phyloP scores from a whole-genome alignment of 495 filamentous ascomycete genomes.

The Penicillium antarcticum region DNA sequence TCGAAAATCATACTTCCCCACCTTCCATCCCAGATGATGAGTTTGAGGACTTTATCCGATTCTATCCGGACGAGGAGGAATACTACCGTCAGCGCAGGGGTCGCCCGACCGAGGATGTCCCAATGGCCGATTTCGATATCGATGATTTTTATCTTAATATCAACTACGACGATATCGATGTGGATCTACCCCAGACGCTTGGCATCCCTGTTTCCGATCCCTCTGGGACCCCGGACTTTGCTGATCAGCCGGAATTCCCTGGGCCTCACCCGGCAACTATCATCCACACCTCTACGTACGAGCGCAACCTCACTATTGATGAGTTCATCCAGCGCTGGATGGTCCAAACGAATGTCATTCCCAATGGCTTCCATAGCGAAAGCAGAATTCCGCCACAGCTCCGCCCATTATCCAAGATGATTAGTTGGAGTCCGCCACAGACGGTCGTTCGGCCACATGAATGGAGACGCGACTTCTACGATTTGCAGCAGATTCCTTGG shows the following conservation, averaged over 20 bases:
- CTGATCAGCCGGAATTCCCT: conserved; percentile 7
- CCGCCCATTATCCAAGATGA: conserved; percentile 27
- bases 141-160: conserved; percentile 34
- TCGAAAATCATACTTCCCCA: conserved; percentile 11
- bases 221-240: background rate
- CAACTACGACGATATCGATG: conserved; percentile 18
- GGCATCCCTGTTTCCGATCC: conserved; percentile 1
- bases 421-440: conserved; percentile 37
- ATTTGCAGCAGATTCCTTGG: conserved; percentile 80
- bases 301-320: conserved; percentile 42
- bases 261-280: conserved; percentile 28
- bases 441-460: conserved; percentile 36
- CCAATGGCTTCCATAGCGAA: conserved; percentile 17
- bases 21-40: conserved; percentile 23
- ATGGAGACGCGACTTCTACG: conserved; percentile 58
- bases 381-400: conserved; percentile 18
- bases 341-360: conserved; percentile 19
- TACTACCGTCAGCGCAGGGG: conserved; percentile 16
- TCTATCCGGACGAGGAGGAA: conserved; percentile 33
- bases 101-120: conserved; percentile 2
- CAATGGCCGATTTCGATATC: conserved; percentile 26
- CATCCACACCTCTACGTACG: conserved; percentile 35
- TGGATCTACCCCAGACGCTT: conserved; percentile 8
- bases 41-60: conserved; percentile 32
- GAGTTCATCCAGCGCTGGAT: conserved; percentile 45